A percentile compares a stretch with the other conserved stretches of the same genome.
phyloP scores from a whole-genome alignment of 1,139 yeast species.

The Eremothecium sinecaudum region DNA sequence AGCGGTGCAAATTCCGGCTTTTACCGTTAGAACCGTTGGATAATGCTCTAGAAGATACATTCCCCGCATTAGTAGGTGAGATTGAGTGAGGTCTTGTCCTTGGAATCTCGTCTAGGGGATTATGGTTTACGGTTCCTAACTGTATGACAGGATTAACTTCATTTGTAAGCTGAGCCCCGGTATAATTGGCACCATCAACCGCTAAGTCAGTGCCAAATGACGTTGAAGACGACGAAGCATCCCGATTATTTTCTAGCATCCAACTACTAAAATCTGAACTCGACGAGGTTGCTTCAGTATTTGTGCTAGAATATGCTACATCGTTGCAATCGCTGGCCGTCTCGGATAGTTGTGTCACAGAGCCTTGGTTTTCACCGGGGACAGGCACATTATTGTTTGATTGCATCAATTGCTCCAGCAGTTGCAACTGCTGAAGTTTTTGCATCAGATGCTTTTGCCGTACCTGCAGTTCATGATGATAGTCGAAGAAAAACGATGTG shows the following conservation, averaged over 20 bases:
- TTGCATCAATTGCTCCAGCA: constrained; percentile 2
- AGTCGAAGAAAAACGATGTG: constrained; percentile 4
- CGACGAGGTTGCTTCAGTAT: not conserved
- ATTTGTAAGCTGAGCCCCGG: not conserved
- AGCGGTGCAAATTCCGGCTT: constrained; percentile 6
- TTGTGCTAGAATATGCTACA: not conserved
- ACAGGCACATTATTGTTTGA: not conserved
- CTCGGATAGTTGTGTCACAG: not conserved
- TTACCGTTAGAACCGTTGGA: too few species aligned
- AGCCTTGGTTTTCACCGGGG: not conserved
- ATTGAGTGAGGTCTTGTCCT: not conserved
- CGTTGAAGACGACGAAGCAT: not conserved
- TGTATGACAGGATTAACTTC: too few species aligned
- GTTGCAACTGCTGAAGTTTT: constrained; percentile 13
- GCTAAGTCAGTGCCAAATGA: not conserved
- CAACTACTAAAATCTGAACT: not conserved
- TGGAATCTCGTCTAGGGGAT: not conserved
- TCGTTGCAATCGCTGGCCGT: not conserved
- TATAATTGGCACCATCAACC: not conserved
- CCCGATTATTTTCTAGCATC: not conserved
- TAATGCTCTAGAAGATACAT: not conserved
- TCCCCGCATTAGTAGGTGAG: constrained; percentile 5
- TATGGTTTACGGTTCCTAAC: too few species aligned
- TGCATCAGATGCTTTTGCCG: constrained; percentile 25
- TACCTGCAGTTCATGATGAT: constrained; percentile 4